phyloP scores from a whole-genome alignment of 257 asterid species.

The Ilex asprella region DNA sequence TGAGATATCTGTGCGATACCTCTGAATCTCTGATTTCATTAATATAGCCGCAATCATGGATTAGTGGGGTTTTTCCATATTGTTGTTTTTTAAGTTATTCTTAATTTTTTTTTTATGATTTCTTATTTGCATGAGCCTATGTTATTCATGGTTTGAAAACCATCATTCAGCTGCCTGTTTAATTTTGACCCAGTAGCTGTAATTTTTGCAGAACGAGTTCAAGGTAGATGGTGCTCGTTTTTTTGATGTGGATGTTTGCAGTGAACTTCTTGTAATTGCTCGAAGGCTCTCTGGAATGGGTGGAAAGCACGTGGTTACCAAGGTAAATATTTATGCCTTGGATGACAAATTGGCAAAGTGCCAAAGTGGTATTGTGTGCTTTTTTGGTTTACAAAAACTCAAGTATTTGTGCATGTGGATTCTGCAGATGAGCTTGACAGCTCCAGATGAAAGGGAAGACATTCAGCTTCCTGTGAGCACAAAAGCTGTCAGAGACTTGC shows the following conservation, averaged over 20 bases:
- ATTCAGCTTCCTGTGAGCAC: constrained; percentile 50
- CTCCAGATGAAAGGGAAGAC: constrained; percentile 56
- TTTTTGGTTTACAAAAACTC: neutral
- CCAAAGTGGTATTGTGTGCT: neutral
- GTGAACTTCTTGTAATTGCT: constrained; percentile 51
- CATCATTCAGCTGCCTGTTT: neutral
- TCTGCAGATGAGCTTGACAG: constrained; percentile 62
- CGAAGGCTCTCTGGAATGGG: constrained; percentile 66
- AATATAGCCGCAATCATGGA: no score
- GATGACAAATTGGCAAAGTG: neutral
- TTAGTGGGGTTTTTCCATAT: no score
- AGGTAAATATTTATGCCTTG: constrained; percentile 41
- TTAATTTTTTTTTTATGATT: no score
- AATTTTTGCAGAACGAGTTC: constrained; percentile 45
- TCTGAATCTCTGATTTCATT: no score
- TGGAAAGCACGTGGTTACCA: constrained; percentile 66
- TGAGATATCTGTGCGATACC: no score
- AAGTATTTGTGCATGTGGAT: constrained; percentile 10
- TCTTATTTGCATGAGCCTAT: neutral
- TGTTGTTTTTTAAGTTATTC: neutral
- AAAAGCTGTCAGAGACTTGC: constrained; percentile 73
- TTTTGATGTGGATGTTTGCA: constrained; percentile 59
- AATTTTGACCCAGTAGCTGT: constrained; percentile 10
- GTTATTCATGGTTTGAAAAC: neutral
- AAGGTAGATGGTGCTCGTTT: constrained; percentile 77